These are phyloP conservation scores for Fusarium buxicola DNA, from an alignment of 2,329 filamentous ascomycete species.

Conservation along the genomic window DNA sequence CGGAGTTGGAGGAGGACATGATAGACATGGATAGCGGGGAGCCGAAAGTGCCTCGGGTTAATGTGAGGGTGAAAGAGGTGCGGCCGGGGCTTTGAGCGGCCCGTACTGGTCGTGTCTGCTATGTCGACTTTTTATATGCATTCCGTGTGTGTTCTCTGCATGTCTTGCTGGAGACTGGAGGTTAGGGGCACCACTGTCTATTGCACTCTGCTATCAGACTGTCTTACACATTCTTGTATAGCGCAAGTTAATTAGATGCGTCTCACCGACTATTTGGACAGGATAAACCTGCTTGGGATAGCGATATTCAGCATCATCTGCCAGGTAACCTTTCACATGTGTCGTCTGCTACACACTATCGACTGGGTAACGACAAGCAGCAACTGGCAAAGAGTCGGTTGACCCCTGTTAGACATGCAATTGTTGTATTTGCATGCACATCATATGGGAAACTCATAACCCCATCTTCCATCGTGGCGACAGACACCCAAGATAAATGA, in stretches of 20 bases:
- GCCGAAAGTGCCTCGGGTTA: conserved; percentile 3
- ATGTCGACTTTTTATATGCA: neutral
- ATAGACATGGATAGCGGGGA: conserved; percentile 11
- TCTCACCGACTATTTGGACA: too few species aligned
- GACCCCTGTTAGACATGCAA: neutral
- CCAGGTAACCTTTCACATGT: too few species aligned
- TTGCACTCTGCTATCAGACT: too few species aligned
- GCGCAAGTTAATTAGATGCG: too few species aligned
- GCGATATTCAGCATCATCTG: too few species aligned
- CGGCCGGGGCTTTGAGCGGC: neutral
- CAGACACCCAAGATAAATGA: neutral
- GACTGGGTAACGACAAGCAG: too few species aligned
- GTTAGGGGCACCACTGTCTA: too few species aligned
- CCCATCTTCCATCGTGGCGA: conserved; percentile 7
- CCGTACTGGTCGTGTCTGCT: neutral
- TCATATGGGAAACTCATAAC: conserved; percentile 13
- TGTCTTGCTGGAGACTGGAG: too few species aligned
- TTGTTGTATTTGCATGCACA: conserved; percentile 13
- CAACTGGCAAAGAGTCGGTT: neutral
- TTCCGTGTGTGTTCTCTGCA: too few species aligned
- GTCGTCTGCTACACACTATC: too few species aligned
- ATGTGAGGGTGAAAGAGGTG: conserved; percentile 14
- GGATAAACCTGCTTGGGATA: too few species aligned
- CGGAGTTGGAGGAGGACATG: conserved; percentile 17
- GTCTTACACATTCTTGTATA: too few species aligned